Conservation (phyloP, 2,329 filamentous ascomycete genomes). For the Pleoardoris graminearum region DNA sequence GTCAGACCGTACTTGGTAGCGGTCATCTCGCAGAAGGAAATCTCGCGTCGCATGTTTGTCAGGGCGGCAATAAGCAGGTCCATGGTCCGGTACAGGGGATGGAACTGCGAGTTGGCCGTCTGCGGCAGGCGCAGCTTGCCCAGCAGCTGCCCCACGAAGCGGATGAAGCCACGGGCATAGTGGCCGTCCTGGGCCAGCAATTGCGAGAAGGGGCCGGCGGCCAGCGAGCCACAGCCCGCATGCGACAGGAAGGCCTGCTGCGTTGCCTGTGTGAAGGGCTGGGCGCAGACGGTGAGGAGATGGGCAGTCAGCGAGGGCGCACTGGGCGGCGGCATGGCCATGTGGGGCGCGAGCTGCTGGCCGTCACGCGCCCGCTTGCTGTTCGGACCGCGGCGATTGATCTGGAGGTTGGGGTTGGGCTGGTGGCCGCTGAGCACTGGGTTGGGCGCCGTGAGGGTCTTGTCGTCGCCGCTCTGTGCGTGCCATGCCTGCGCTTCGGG, state of each 20-base stretch:
- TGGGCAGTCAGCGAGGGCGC: constrained; percentile 59
- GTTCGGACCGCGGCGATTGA: constrained; percentile 50
- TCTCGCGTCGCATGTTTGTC: constrained; percentile 68
- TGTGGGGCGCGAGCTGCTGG: constrained; percentile 40
- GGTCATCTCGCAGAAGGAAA: constrained; percentile 68
- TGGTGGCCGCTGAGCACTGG: constrained; percentile 51
- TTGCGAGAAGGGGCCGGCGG: constrained; percentile 59
- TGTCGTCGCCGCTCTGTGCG: constrained; percentile 23
- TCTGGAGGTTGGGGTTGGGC: constrained; percentile 54
- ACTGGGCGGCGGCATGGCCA: constrained; percentile 25
- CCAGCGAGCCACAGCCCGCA: constrained; percentile 65
- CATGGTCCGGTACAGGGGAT: constrained; percentile 60
- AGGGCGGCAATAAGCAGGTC: constrained; percentile 67
- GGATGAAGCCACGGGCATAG: constrained; percentile 71
- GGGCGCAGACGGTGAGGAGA: constrained; percentile 56
- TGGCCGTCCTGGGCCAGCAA: constrained; percentile 75
- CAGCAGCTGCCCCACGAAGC: constrained; percentile 67
- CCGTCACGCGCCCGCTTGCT: constrained; percentile 45
- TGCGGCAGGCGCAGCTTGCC: constrained; percentile 62
- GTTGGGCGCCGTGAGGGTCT: constrained; percentile 18
- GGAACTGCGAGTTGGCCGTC: constrained; percentile 48
- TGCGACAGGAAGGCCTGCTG: constrained; percentile 68
- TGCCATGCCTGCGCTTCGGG: constrained; percentile 48
- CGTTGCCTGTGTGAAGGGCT: constrained; percentile 60
- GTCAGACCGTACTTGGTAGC: constrained; percentile 63